These are phyloP conservation scores for Venturia asperata DNA, from an alignment of 2,329 filamentous ascomycete species.

Conservation along the genomic window DNA sequence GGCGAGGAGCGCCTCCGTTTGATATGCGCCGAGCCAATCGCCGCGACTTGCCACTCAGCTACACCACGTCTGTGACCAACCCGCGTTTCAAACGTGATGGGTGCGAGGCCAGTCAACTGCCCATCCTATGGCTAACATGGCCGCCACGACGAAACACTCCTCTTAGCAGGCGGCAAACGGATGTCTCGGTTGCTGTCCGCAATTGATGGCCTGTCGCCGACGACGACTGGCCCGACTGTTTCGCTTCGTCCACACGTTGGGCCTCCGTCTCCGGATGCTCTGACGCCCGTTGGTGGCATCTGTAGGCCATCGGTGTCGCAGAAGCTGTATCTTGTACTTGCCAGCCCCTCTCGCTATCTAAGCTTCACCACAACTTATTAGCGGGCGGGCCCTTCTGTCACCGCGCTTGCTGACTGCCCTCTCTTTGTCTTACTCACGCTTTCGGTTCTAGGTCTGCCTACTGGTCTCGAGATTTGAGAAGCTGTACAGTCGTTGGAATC, in stretches of 20 bases:
- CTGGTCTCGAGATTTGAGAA: slow-evolving; percentile 6
- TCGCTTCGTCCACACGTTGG: background rate
- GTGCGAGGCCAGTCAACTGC: slow-evolving; percentile 4
- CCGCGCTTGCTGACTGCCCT: background rate
- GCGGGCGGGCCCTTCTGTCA: slow-evolving; percentile 10
- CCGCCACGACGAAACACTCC: background rate
- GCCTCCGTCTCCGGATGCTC: background rate
- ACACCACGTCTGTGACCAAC: background rate
- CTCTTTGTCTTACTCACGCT: background rate
- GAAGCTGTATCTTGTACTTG: background rate
- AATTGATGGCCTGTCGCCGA: background rate
- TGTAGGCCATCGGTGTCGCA: slow-evolving; percentile 2
- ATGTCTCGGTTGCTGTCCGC: background rate
- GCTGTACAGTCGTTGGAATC: background rate
- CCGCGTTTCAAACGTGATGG: slow-evolving; percentile 6
- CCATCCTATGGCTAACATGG: background rate
- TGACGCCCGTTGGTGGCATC: background rate
- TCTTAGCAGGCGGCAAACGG: slow-evolving; percentile 1
- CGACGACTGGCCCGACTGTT: background rate
- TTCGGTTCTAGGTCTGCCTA: background rate
- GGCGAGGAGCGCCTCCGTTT: background rate
- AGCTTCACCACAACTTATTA: slow-evolving; percentile 1
- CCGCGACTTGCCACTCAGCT: background rate
- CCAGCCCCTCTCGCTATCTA: background rate
- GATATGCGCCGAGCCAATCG: background rate